Base-by-base conservation (phyloP, 371 early-diverging fungal genomes). In the Mucor sp. region DNA sequence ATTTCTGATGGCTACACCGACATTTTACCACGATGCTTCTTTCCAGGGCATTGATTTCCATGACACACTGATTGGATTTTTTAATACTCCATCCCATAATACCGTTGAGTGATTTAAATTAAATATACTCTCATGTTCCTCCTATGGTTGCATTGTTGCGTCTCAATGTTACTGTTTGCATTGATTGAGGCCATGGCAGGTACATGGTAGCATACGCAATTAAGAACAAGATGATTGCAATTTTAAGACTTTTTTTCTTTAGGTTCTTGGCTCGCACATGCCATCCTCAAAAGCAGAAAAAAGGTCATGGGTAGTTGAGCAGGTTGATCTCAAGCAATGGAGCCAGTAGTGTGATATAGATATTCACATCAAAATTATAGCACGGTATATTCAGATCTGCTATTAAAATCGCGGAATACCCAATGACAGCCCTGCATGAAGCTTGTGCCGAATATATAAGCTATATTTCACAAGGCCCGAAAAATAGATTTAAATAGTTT, bases 401-500 rank as follows among this genome's bases (percentile, higher is more conserved):
- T 11, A 25, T 50, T 50, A 0, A 50, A 48, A 50, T 12, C 21
- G 4, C 11, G 1, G 12, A 12, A 25, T 14, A 23, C 25, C 50
- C 50, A 50, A 50, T 50, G 11, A 25, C 23, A 50, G 44, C n/a
- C 35, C 35, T 35, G 17, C 14, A 17, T n/a, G n/a, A 15, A 44
- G n/a, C 37, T 37, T 37, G 14, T 14, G 37, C 37, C 37, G 37
- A 44, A 44, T 44, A 44, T 44, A 44, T 44, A 44, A 44, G 44
- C 44, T 44, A 44, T 44, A 44, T 25, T 25, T 23, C 11, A 48
- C 11, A 48, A 48, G 21, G 14, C 7, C 12, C 23, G 4, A 50
- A 50, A 50, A 50, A 50, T 50, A 50, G 50, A 50, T 50, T 50
- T 14, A 50, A 50, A 50, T 50, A 50, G 37, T 11, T 50, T 50